Conservation (phyloP, 2,329 filamentous ascomycete genomes). For the Ramularia endophylla region DNA sequence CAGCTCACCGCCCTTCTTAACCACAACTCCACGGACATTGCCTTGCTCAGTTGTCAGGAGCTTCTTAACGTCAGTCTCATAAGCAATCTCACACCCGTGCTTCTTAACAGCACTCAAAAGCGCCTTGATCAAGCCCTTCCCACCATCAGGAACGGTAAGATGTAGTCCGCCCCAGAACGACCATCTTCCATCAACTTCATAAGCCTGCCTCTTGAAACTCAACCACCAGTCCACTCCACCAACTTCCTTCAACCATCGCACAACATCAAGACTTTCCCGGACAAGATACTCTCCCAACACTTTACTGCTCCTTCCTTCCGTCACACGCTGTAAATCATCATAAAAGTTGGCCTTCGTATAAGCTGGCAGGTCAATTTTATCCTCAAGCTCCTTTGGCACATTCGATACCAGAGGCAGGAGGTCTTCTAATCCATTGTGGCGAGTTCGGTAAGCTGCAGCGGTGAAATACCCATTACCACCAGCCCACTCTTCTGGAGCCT, state of each 20-base stretch:
- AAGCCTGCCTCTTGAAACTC: slow-evolving; percentile 61
- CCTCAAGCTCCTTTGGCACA: slow-evolving; percentile 40
- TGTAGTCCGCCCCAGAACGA: slow-evolving; percentile 63
- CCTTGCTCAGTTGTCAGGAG: slow-evolving; percentile 34
- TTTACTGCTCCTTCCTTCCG: slow-evolving; percentile 48
- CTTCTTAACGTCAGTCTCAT: slow-evolving; percentile 42
- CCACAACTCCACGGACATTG: slow-evolving; percentile 30
- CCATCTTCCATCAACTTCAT: slow-evolving; percentile 53
- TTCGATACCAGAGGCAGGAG: slow-evolving; percentile 59
- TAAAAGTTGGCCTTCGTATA: slow-evolving; percentile 53
- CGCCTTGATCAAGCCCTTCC: slow-evolving; percentile 53
- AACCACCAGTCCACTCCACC: slow-evolving; percentile 37
- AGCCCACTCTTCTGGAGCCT: slow-evolving; percentile 52
- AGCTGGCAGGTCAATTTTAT: slow-evolving; percentile 52
- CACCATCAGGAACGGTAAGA: slow-evolving; percentile 54
- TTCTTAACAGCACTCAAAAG: slow-evolving; percentile 40
- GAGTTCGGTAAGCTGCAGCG: slow-evolving; percentile 57
- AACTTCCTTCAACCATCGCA: slow-evolving; percentile 26
- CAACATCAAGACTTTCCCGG: slow-evolving; percentile 22
- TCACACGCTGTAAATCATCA: slow-evolving; percentile 53
- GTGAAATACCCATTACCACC: slow-evolving; percentile 63
- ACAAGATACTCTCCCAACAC: slow-evolving; percentile 47
- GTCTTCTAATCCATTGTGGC: slow-evolving; percentile 50
- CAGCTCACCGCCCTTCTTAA: slow-evolving; percentile 22
- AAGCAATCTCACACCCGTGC: slow-evolving; percentile 42